A percentile compares a stretch with the other conserved stretches of the same genome.
Conservation (phyloP, 2,329 filamentous ascomycete genomes). For the Beauveria caledonica region DNA sequence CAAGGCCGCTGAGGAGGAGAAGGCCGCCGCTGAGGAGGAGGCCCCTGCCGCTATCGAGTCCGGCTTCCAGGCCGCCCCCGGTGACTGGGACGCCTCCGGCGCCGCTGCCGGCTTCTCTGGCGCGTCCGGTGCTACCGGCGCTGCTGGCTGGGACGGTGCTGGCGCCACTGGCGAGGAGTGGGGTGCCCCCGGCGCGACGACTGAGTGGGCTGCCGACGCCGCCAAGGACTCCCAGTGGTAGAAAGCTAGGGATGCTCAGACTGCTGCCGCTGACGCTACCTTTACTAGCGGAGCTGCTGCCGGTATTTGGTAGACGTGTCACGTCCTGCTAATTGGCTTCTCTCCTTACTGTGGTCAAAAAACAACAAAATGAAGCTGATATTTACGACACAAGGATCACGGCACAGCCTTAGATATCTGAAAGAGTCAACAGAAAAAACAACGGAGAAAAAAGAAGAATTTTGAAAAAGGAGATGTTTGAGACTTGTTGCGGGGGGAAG, state of each 20-base stretch:
- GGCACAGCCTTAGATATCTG: neutral
- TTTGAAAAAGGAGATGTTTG: neutral
- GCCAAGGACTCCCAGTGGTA: conserved; percentile 51
- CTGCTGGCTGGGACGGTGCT: conserved; percentile 49
- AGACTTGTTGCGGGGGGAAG: conserved; percentile 3
- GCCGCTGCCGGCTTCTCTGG: conserved; percentile 63
- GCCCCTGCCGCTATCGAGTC: conserved; percentile 69
- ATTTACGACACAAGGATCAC: neutral
- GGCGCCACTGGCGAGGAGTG: conserved; percentile 54
- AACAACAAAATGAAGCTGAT: neutral
- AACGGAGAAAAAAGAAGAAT: neutral
- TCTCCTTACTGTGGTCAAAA: neutral
- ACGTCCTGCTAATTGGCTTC: neutral
- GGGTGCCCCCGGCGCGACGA: conserved; percentile 54
- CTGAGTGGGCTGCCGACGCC: conserved; percentile 59
- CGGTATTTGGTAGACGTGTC: neutral
- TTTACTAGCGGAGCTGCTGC: neutral
- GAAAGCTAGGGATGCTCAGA: conserved; percentile 19
- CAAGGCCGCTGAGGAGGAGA: conserved; percentile 89
- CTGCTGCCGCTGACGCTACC: neutral
- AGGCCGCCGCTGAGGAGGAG: conserved; percentile 66
- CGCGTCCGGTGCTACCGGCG: conserved; percentile 30
- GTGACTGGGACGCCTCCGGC: conserved; percentile 70
- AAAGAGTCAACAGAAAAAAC: neutral
- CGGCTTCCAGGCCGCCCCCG: conserved; percentile 58